Evolutionary conservation across 371 early-diverging fungal genomes (phyloP), one percentile per base, ranked within the genome.

Genomic region (Mucor piriformis): DNA sequence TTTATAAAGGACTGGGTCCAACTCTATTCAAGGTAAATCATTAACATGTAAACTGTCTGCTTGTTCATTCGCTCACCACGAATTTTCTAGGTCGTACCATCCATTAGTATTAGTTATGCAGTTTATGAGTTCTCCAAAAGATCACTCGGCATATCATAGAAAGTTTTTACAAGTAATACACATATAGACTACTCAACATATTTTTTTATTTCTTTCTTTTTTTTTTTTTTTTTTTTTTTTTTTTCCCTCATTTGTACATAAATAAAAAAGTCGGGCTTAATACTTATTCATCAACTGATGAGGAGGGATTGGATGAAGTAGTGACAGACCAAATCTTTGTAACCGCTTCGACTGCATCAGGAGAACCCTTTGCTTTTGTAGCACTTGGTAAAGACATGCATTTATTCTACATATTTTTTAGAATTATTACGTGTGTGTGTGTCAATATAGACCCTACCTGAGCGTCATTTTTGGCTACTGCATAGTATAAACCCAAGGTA

Each of bases 1-100:
- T 97, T 57, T 97, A 94, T 88, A 92, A 88, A 64, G 97, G 97
- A 7, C 70, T 93, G 35, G 84, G 80, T 16, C 92, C 93, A 6
- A 88, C 91, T n/a, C 66, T 92, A 27, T 70, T 86, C 56, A 90
- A 91, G 82, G 85, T 84, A 46, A 25, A 25, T 1, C n/a, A n/a
- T 11, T 29, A 0, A 29, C 29, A 29, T 29, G 4, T 29, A 8
- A 29, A 8, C n/a, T n/a, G n/a, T n/a, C n/a, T n/a, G n/a, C n/a
- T n/a, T n/a, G n/a, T n/a, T n/a, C n/a, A n/a, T n/a, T n/a, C n/a
- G n/a, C n/a, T n/a, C n/a, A n/a, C n/a, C n/a, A 23, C 32, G 2
- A 16, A 18, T 18, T 18, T 29, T n/a, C 20, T 38, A 52, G 53
- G 57, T 57, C 18, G 80, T 86, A 6, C 87, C 87, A 2, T 82